phyloP scores from a whole-genome alignment of 768 basidiomycete species.

The Amanita polypyramis region DNA sequence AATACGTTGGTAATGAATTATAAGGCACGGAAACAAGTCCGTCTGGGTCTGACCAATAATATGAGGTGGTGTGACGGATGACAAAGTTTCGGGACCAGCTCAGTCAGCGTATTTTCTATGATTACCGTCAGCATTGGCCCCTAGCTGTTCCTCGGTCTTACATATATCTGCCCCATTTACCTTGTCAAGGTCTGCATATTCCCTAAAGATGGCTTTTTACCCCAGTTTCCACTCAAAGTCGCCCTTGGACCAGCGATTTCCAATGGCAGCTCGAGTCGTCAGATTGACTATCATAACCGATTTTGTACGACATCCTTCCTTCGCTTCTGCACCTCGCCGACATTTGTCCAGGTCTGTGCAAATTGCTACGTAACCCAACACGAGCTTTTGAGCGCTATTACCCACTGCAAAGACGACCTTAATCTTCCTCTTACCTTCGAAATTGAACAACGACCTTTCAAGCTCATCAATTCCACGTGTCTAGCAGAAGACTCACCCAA shows the following conservation, averaged over 20 bases:
- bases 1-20: neutral
- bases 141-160: slow-evolving; percentile 15
- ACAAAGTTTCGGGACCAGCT: slow-evolving; percentile 12
- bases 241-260: slow-evolving; percentile 8
- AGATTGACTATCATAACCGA: slow-evolving; percentile 40
- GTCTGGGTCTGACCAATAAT: neutral
- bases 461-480: slow-evolving; percentile 28
- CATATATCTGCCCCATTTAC: slow-evolving; percentile 18
- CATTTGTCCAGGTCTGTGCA: slow-evolving; percentile 29
- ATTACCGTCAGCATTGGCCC: slow-evolving; percentile 21
- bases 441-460: slow-evolving; percentile 42
- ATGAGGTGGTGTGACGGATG: slow-evolving; percentile 3
- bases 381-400: slow-evolving; percentile 40
- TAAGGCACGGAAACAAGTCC: neutral
- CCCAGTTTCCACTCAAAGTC: neutral
- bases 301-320: slow-evolving; percentile 24
- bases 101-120: slow-evolving; percentile 20
- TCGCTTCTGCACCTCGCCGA: slow-evolving; percentile 5
- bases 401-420: slow-evolving; percentile 35
- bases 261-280: slow-evolving; percentile 32
- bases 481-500: slow-evolving; percentile 28
- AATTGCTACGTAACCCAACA: slow-evolving; percentile 45
- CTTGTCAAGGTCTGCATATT: slow-evolving; percentile 12
- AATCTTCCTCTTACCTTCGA: slow-evolving; percentile 39
- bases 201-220: neutral